phyloP scores from a whole-genome alignment of 441 rosid species.

The California macrophylla region DNA sequence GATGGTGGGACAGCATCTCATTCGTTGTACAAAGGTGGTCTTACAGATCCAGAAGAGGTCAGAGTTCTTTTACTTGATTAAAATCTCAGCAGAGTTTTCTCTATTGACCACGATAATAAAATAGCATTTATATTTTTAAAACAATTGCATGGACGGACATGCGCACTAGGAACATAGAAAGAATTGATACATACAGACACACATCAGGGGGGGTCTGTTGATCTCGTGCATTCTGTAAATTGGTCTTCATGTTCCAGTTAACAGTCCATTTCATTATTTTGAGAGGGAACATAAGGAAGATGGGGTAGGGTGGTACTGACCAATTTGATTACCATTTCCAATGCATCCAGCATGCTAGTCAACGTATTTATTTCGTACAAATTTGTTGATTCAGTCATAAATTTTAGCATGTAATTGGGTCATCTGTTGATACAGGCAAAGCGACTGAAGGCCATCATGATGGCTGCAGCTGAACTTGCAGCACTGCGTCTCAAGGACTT shows the following conservation, averaged over 20 bases:
- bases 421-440: constrained; percentile 45
- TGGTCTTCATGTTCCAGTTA: neutral
- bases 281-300: neutral
- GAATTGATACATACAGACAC: neutral
- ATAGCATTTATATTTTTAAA: neutral
- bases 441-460: constrained; percentile 80
- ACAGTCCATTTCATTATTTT: neutral
- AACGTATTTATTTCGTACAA: neutral
- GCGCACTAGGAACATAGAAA: neutral
- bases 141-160: neutral
- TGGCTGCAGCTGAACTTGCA: constrained; percentile 91
- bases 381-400: neutral
- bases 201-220: neutral
- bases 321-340: neutral
- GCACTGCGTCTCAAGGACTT: constrained; percentile 80
- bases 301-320: neutral
- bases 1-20: constrained; percentile 84
- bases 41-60: constrained; percentile 88
- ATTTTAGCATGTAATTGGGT: neutral
- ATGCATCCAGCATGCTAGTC: neutral
- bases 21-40: constrained; percentile 76
- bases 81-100: neutral
- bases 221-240: neutral
- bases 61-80: constrained; percentile 14
- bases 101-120: neutral